Conservation (phyloP, 495 filamentous ascomycete genomes). For the Daldinia concentrica region DNA sequence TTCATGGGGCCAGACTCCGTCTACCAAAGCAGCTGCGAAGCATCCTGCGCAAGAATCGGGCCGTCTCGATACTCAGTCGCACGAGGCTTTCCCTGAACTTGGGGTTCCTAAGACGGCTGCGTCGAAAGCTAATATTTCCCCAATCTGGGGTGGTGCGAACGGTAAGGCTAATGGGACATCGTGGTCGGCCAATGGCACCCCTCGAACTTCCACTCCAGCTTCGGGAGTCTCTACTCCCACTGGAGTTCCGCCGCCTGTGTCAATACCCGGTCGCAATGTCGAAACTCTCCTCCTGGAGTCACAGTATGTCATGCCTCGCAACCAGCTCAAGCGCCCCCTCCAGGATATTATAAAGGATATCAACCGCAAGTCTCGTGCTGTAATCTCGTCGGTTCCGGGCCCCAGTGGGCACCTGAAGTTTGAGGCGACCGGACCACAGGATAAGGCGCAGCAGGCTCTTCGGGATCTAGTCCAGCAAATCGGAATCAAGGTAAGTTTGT, state of each 20-base stretch:
- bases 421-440: conserved; percentile 79
- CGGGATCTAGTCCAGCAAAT: conserved; percentile 87
- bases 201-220: conserved; percentile 65
- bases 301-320: conserved; percentile 73
- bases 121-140: conserved; percentile 61
- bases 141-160: conserved; percentile 66
- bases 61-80: conserved; percentile 79
- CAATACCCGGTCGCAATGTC: conserved; percentile 79
- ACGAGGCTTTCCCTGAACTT: conserved; percentile 89
- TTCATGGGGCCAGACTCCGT: conserved; percentile 53
- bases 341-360: conserved; percentile 85
- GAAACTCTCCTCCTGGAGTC: conserved; percentile 77
- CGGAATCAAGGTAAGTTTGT: conserved; percentile 75
- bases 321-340: conserved; percentile 82
- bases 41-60: conserved; percentile 62
- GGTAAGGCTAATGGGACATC: conserved; percentile 69
- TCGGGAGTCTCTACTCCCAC: conserved; percentile 67
- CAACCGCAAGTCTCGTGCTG: conserved; percentile 86
- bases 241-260: conserved; percentile 67
- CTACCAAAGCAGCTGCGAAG: conserved; percentile 70
- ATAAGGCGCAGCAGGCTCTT: conserved; percentile 80
- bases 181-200: conserved; percentile 58
- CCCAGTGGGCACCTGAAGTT: conserved; percentile 75
- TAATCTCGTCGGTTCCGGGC: conserved; percentile 76
- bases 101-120: conserved; percentile 75